phyloP scores from a whole-genome alignment of 2,329 filamentous ascomycete species.

The Corynespora cassiicola region DNA sequence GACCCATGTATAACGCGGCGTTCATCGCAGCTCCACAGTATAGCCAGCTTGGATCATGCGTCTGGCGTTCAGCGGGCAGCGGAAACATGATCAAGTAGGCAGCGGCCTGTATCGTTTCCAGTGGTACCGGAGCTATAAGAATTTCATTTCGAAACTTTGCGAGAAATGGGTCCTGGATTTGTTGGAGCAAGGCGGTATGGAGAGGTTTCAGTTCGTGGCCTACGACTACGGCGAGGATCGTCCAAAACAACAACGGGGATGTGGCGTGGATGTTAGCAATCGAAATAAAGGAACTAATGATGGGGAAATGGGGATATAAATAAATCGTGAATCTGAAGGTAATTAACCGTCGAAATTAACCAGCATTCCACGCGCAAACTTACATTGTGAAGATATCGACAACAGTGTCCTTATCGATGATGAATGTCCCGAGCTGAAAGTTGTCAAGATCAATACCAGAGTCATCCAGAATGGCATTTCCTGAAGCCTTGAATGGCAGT shows the following conservation, averaged over 20 bases:
- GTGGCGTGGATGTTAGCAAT: conserved; percentile 17
- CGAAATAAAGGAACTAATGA: conserved; percentile 20
- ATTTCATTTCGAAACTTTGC: conserved; percentile 14
- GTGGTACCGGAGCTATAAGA: conserved; percentile 22
- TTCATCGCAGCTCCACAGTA: conserved; percentile 29
- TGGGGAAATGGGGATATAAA: conserved; percentile 28
- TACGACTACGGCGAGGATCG: conserved; percentile 21
- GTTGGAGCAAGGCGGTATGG: conserved; percentile 9
- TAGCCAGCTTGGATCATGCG: conserved; percentile 26
- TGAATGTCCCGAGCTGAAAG: conserved; percentile 19
- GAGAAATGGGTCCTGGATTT: conserved; percentile 14
- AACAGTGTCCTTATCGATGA: conserved; percentile 16
- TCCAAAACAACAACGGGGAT: conserved; percentile 31
- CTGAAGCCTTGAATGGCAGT: conserved; percentile 9
- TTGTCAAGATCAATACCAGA: conserved; percentile 11
- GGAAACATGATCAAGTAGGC: conserved; percentile 25
- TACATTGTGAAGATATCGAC: conserved; percentile 26
- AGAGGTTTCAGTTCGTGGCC: conserved; percentile 10
- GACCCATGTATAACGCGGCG: conserved; percentile 27
- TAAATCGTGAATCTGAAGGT: too few species aligned
- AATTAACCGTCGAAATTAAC: too few species aligned
- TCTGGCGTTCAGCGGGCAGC: conserved; percentile 16
- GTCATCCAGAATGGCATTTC: conserved; percentile 14
- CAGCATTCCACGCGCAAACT: too few species aligned
- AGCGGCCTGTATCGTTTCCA: conserved; percentile 25